Percentiles rank a stretch among this genome's conserved stretches.
phyloP scores from a whole-genome alignment of 106 monocot species.

The Posidonia australis region DNA sequence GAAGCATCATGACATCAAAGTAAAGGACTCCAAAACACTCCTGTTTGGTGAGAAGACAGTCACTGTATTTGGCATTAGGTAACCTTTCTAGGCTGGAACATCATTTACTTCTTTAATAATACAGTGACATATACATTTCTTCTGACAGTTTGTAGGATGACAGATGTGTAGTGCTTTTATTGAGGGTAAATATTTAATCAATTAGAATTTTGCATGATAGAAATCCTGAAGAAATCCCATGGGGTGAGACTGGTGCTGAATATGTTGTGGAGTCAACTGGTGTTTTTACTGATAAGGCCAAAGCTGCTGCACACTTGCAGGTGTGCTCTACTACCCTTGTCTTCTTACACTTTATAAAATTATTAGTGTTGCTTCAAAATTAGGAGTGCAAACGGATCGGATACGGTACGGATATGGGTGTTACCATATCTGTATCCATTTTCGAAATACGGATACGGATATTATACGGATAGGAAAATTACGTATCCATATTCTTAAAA shows the following conservation, averaged over 20 bases:
- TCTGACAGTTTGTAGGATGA: no score
- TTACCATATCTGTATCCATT: no score
- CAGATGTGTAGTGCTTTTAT: no score
- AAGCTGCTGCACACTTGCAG: slow-evolving; percentile 91
- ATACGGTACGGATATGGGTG: no score
- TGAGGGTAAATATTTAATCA: no score
- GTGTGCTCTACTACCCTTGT: background rate
- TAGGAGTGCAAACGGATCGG: no score
- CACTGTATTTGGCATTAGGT: slow-evolving; percentile 63
- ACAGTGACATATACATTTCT: no score
- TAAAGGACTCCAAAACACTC: slow-evolving; percentile 91
- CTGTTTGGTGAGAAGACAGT: slow-evolving; percentile 71
- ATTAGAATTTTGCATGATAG: slow-evolving; percentile 13
- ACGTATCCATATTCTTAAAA: no score
- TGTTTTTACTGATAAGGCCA: slow-evolving; percentile 97
- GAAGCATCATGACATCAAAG: slow-evolving; percentile 70
- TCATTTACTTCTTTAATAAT: no score
- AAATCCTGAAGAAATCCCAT: slow-evolving; percentile 96
- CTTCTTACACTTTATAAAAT: background rate
- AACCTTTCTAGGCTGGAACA: background rate
- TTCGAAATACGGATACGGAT: no score
- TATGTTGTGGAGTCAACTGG: slow-evolving; percentile 93
- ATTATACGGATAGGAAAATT: no score
- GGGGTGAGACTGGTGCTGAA: slow-evolving; percentile 78
- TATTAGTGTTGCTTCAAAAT: no score